These are phyloP conservation scores for Pinus taeda DNA, from an alignment of 75 land plant genomes.

Conservation along the genomic window DNA sequence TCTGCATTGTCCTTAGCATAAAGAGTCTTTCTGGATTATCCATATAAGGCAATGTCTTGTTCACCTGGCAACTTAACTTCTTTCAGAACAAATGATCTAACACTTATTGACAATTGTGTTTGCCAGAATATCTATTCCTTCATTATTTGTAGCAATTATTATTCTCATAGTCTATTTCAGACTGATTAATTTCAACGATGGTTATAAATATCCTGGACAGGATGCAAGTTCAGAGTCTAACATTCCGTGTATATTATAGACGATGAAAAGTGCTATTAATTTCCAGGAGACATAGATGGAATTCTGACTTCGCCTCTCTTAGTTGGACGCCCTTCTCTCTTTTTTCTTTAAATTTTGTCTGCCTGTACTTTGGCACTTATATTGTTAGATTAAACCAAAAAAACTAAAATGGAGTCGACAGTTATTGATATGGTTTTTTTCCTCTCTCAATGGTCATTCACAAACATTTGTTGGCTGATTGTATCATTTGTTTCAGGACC, in stretches of 20 bases:
- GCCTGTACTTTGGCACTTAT: not conserved
- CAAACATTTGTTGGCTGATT: not conserved
- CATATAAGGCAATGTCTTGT: not conserved
- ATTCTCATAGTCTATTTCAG: not conserved
- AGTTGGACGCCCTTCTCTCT: not conserved
- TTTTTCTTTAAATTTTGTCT: slow-evolving; percentile 6
- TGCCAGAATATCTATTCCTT: not conserved
- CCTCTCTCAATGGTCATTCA: not conserved
- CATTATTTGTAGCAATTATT: not conserved
- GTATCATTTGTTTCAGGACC: slow-evolving; percentile 52
- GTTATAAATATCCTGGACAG: not conserved
- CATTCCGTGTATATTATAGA: not conserved
- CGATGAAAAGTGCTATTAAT: not conserved
- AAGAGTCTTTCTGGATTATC: not conserved
- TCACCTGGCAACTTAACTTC: not conserved
- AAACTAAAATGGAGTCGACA: not conserved
- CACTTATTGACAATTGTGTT: not conserved
- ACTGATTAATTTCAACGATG: not conserved
- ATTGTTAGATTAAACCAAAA: not conserved
- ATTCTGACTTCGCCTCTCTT: not conserved
- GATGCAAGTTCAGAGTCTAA: not conserved
- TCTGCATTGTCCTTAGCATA: not conserved
- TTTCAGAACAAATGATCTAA: not conserved
- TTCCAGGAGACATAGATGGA: not conserved
- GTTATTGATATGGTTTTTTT: not conserved